Evolutionary conservation across 768 basidiomycete genomes (phyloP).

Genomic region (Tulasnella sp.): DNA sequence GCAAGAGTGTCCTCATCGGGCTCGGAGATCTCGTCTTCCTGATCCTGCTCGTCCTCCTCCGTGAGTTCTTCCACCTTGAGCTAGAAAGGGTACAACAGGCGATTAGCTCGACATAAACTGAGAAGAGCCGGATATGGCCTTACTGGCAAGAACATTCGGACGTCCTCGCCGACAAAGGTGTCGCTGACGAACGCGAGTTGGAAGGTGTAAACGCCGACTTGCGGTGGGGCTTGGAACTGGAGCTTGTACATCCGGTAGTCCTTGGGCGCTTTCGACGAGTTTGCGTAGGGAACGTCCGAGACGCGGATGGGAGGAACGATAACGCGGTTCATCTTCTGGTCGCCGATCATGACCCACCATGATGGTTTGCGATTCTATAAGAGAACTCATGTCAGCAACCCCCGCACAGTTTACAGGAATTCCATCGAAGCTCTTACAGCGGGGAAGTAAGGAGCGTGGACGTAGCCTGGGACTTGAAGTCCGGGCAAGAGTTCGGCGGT

Average conservation of each 20-base stretch:
- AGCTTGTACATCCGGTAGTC: slow-evolving; percentile 81
- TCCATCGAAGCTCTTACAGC: slow-evolving; percentile 50
- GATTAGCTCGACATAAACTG: slow-evolving; percentile 29
- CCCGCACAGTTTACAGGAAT: not conserved
- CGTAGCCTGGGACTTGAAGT: slow-evolving; percentile 51
- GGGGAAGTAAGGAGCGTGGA: slow-evolving; percentile 95
- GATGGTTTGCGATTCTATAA: slow-evolving; percentile 79
- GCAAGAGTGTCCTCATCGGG: slow-evolving; percentile 95
- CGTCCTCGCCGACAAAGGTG: slow-evolving; percentile 81
- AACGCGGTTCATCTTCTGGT: slow-evolving; percentile 76
- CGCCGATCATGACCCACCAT: slow-evolving; percentile 90
- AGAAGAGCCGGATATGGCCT: slow-evolving; percentile 36
- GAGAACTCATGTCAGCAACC: not conserved
- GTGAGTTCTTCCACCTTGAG: slow-evolving; percentile 78
- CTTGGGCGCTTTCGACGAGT: slow-evolving; percentile 48
- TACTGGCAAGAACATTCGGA: slow-evolving; percentile 65
- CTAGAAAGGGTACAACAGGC: slow-evolving; percentile 42
- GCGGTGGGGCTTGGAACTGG: slow-evolving; percentile 91
- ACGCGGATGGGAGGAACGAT: slow-evolving; percentile 85
- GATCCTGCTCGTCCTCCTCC: slow-evolving; percentile 53
- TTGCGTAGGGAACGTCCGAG: slow-evolving; percentile 66
- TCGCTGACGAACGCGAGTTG: slow-evolving; percentile 82
- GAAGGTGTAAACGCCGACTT: slow-evolving; percentile 82
- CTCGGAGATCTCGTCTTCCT: slow-evolving; percentile 94
- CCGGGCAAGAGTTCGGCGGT: slow-evolving; percentile 54